These are phyloP conservation scores for Aspergillus proliferans DNA, from an alignment of 2,329 filamentous ascomycete genomes.

Conservation along the genomic window DNA sequence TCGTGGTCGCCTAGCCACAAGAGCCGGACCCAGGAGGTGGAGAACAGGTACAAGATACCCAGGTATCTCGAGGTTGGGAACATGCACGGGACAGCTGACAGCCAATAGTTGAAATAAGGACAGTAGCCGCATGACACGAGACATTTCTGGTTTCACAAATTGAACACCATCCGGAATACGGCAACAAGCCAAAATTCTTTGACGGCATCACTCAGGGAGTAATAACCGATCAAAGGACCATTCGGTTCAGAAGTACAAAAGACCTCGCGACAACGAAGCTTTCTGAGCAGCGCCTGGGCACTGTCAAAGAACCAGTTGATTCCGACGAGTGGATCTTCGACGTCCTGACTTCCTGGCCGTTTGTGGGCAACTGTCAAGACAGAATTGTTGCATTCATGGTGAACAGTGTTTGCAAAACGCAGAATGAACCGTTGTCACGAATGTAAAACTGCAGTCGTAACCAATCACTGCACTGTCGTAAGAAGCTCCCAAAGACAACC, in stretches of 20 bases:
- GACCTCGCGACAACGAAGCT: conserved; percentile 49
- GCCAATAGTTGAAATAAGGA: conserved; percentile 8
- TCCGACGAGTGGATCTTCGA: conserved; percentile 52
- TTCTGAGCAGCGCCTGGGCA: conserved; percentile 21
- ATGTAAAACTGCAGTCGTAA: not conserved
- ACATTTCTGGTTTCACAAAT: conserved; percentile 12
- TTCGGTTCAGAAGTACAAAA: conserved; percentile 36
- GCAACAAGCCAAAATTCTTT: conserved; percentile 30
- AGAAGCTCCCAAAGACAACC: conserved; percentile 46
- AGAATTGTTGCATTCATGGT: conserved; percentile 31
- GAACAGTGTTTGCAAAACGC: conserved; percentile 3
- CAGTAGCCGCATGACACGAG: conserved; percentile 10
- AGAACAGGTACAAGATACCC: conserved; percentile 34
- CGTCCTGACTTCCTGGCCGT: conserved; percentile 33
- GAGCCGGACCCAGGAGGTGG: conserved; percentile 25
- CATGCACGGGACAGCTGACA: conserved; percentile 42
- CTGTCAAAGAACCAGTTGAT: conserved; percentile 32
- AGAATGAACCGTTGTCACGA: not conserved
- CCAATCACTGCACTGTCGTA: conserved; percentile 13
- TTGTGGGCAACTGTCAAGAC: conserved; percentile 34
- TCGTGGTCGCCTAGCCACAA: conserved; percentile 39
- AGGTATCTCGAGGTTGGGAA: conserved; percentile 41
- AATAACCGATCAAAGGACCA: conserved; percentile 29
- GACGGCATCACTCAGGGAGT: conserved; percentile 18
- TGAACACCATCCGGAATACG: conserved; percentile 29